Base-by-base conservation (phyloP, 1,284 basidiomycete genomes). In the Takashimella koratensis region DNA sequence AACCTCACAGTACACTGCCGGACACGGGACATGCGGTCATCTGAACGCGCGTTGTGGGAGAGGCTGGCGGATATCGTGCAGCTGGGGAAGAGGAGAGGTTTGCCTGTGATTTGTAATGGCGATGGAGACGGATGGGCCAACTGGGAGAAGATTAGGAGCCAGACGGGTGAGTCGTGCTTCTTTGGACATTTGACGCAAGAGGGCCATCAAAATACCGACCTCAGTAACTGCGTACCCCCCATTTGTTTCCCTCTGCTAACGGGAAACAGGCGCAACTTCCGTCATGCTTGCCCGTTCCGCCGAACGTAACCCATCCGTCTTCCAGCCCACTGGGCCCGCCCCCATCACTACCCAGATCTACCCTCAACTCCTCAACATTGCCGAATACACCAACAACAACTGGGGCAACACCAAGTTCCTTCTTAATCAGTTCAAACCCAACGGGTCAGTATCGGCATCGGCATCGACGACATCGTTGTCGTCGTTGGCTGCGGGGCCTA, bases 231-330 rank as follows among this genome's bases (percentile, higher is more conserved):
- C n/a, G n/a, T n/a, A n/a, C n/a, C n/a, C n/a, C n/a, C n/a, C n/a
- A n/a, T n/a, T n/a, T n/a, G n/a, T n/a, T n/a, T n/a, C n/a, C n/a
- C n/a, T n/a, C n/a, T n/a, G n/a, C n/a, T n/a, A n/a, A n/a, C n/a
- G n/a, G n/a, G n/a, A n/a, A n/a, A 2, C 52, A 87, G 89, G 87
- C 21, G 91, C 90, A n/a, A 84, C 88, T 60, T 91, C 90, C 0
- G 85, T 91, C 26, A 98, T 98, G 95, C 88, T 98, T 43, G 96
- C 95, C 5, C 86, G 93, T 12, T 90, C 87, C 0, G 94, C 94
- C 5, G 96, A 98, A 76, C 77, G 86, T 8, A 98, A 98, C 72
- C 91, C 93, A 0, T 86, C 88, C 0, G 87, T 90, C 65, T 98
- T 98, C 77, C 82, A 84, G 1, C 73, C 80, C 0, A 79, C 74